These are phyloP conservation scores for Fusarium sp. DNA, from an alignment of 2,329 filamentous ascomycete species.

Conservation along the genomic window DNA sequence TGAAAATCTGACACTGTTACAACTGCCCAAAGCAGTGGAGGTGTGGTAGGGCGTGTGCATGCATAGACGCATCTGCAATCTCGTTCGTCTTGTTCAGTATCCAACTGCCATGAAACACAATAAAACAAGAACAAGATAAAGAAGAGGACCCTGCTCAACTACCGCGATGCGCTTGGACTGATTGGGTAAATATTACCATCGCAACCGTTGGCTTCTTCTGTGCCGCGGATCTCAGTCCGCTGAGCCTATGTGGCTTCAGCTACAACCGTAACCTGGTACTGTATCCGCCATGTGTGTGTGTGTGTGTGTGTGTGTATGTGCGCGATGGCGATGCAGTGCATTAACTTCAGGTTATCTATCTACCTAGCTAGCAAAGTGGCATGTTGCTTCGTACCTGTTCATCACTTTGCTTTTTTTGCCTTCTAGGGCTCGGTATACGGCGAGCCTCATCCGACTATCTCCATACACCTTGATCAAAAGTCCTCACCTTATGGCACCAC, in stretches of 20 bases:
- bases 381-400: neutral
- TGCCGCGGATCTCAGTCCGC: neutral
- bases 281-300: neutral
- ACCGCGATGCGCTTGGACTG: conserved; percentile 10
- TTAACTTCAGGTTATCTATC: neutral
- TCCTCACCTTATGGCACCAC: conserved; percentile 19
- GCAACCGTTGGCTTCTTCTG: conserved; percentile 1
- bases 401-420: conserved; percentile 3
- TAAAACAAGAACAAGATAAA: conserved; percentile 4
- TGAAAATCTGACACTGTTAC: neutral
- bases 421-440: conserved; percentile 2
- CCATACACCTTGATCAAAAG: conserved; percentile 3
- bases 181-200: neutral
- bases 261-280: neutral
- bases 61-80: neutral
- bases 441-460: conserved; percentile 1
- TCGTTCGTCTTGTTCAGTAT: neutral
- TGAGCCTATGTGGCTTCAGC: neutral
- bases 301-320: neutral
- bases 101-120: conserved; percentile 14
- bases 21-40: neutral
- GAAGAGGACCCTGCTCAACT: conserved; percentile 9
- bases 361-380: neutral
- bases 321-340: neutral
- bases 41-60: conserved; percentile 31